phyloP scores from a whole-genome alignment of 2,329 filamentous ascomycete genomes.

The Fusarium penzigii region DNA sequence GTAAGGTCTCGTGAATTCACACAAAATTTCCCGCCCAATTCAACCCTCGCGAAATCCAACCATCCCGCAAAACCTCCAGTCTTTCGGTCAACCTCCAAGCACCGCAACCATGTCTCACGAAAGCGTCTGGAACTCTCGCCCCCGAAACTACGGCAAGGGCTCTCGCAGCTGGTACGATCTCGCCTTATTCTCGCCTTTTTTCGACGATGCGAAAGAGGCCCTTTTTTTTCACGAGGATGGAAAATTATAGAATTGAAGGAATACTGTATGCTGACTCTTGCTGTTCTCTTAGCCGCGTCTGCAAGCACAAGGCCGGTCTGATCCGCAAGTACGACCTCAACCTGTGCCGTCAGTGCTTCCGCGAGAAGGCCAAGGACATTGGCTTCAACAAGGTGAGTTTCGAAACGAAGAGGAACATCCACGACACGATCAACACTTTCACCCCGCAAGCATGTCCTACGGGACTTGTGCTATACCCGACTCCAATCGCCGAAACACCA shows the following conservation, averaged over 20 bases:
- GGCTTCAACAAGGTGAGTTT: slow-evolving; percentile 68
- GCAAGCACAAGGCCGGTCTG: slow-evolving; percentile 96
- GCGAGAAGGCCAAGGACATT: slow-evolving; percentile 72
- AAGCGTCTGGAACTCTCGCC: slow-evolving; percentile 98
- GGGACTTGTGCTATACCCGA: neutral
- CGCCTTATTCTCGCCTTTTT: neutral
- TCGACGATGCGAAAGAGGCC: neutral
- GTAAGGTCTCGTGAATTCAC: slow-evolving; percentile 35
- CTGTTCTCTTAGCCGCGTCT: slow-evolving; percentile 55
- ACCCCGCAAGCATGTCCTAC: neutral
- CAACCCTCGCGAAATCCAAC: slow-evolving; percentile 36
- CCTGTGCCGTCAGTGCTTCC: slow-evolving; percentile 79
- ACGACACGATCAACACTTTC: neutral
- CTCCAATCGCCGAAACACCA: neutral
- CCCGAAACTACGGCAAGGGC: slow-evolving; percentile 96
- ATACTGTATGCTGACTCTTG: slow-evolving; percentile 31
- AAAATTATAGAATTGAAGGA: neutral
- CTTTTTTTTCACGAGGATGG: neutral
- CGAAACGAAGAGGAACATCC: slow-evolving; percentile 3
- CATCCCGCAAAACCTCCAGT: slow-evolving; percentile 30
- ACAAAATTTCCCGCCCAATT: slow-evolving; percentile 42
- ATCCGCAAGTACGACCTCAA: slow-evolving; percentile 99
- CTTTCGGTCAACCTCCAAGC: slow-evolving; percentile 33
- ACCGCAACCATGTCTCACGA: slow-evolving; percentile 70
- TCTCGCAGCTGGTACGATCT: slow-evolving; percentile 80